Percentiles rank a stretch among this genome's conserved stretches.
Conservation (phyloP, 257 asterid genomes). For the Petunia axillaris region DNA sequence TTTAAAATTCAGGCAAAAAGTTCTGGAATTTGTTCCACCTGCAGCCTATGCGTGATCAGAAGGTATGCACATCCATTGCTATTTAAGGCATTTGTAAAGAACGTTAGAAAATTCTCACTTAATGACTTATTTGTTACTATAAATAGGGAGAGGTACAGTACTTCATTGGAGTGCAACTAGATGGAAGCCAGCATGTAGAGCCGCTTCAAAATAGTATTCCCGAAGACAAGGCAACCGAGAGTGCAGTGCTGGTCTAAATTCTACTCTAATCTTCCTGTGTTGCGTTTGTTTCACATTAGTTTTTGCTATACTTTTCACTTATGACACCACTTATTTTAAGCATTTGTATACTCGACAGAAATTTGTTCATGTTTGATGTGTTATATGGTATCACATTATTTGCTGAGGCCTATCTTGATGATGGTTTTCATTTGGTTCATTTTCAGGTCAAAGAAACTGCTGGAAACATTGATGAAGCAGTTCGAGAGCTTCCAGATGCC, state of each 20-base stretch:
- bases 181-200: slow-evolving; percentile 94
- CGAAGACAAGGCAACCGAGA: slow-evolving; percentile 73
- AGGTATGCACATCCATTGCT: slow-evolving; percentile 47
- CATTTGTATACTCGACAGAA: background rate
- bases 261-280: slow-evolving; percentile 1
- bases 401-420: background rate
- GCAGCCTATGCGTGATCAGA: slow-evolving; percentile 99
- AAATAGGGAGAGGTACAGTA: slow-evolving; percentile 97
- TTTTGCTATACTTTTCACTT: background rate
- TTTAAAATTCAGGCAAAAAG: slow-evolving; percentile 66
- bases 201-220: slow-evolving; percentile 92
- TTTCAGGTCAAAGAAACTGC: slow-evolving; percentile 94
- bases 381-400: background rate
- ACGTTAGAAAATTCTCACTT: background rate
- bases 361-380: background rate
- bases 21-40: slow-evolving; percentile 99
- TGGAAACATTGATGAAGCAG: slow-evolving; percentile 87
- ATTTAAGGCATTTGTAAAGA: background rate
- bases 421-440: background rate
- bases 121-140: slow-evolving; percentile 23
- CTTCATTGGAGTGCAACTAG: slow-evolving; percentile 96
- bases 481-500: slow-evolving; percentile 98
- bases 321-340: background rate
- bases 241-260: slow-evolving; percentile 62
- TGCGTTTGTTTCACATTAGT: background rate